phyloP scores from a whole-genome alignment of 768 basidiomycete species.

The Suillus subalutaceus region DNA sequence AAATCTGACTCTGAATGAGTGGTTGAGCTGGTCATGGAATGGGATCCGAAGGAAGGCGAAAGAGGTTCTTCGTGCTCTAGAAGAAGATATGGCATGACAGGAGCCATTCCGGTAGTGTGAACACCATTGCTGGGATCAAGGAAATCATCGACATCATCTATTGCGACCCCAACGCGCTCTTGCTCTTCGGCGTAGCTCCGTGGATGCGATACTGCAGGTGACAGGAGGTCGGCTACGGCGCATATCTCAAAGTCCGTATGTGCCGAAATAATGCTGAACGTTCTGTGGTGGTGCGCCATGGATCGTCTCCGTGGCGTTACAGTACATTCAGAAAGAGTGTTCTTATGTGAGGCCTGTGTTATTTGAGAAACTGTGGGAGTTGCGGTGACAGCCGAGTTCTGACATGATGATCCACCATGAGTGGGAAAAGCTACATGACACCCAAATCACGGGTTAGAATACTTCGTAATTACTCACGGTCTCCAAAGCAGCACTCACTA shows the following conservation, averaged over 20 bases:
- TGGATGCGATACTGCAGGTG: slow-evolving; percentile 33
- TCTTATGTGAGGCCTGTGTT: slow-evolving; percentile 24
- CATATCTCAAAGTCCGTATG: slow-evolving; percentile 52
- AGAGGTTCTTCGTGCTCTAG: slow-evolving; percentile 34
- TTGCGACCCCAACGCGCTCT: slow-evolving; percentile 20
- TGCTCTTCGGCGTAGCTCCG: slow-evolving; percentile 28
- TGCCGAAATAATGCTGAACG: slow-evolving; percentile 47
- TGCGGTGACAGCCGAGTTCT: slow-evolving; percentile 15
- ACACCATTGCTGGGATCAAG: slow-evolving; percentile 27
- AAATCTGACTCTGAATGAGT: slow-evolving; percentile 39
- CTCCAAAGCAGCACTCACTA: slow-evolving; percentile 29
- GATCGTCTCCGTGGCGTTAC: slow-evolving; percentile 25
- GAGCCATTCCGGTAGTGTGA: slow-evolving; percentile 14
- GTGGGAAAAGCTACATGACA: slow-evolving; percentile 25
- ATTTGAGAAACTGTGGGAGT: slow-evolving; percentile 19
- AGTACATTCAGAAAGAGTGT: slow-evolving; percentile 28
- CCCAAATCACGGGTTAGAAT: slow-evolving; percentile 26
- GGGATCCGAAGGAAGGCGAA: slow-evolving; percentile 27
- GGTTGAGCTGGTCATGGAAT: slow-evolving; percentile 17
- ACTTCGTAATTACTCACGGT: slow-evolving; percentile 25
- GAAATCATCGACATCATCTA: slow-evolving; percentile 36
- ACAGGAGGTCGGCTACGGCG: slow-evolving; percentile 53
- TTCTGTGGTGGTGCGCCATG: slow-evolving; percentile 32
- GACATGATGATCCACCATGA: slow-evolving; percentile 20
- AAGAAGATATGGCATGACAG: slow-evolving; percentile 27